Percentiles rank a stretch among this genome's conserved stretches.
phyloP scores from a whole-genome alignment of 768 basidiomycete genomes.

The Gyrodon lividus region DNA sequence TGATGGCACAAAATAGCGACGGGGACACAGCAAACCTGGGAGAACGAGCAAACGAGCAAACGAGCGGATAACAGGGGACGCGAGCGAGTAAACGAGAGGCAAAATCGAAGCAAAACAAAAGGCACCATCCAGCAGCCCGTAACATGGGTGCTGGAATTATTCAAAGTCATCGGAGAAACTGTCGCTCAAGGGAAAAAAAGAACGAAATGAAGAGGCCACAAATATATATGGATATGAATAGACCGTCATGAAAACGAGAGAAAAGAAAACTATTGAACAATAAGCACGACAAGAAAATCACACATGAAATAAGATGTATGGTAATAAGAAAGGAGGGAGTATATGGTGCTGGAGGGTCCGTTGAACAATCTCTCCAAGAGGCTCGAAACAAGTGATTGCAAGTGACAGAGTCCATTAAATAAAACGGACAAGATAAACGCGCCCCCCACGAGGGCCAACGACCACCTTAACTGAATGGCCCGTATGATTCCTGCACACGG shows the following conservation, averaged over 20 bases:
- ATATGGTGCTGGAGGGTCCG: conserved; percentile 8
- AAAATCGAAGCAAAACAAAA: conserved; percentile 7
- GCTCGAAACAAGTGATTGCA: background rate
- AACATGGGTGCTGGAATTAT: conserved; percentile 6
- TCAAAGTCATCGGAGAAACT: conserved; percentile 5
- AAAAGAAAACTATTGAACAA: conserved; percentile 6
- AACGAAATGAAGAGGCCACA: conserved; percentile 9
- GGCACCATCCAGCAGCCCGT: conserved; percentile 2
- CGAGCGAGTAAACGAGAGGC: background rate
- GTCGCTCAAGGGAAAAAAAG: conserved; percentile 8
- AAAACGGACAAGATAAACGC: background rate
- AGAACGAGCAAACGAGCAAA: conserved; percentile 3
- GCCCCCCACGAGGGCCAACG: background rate
- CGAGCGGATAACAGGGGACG: background rate
- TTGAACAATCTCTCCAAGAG: conserved; percentile 6
- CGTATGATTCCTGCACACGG: conserved; percentile 25
- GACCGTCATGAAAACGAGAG: background rate
- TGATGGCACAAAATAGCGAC: conserved; percentile 11
- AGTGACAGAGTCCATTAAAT: conserved; percentile 4
- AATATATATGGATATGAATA: background rate
- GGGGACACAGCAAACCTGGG: conserved; percentile 2
- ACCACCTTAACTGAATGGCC: conserved; percentile 15
- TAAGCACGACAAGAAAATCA: conserved; percentile 11
- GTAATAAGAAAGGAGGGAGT: conserved; percentile 1
- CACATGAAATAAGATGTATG: conserved; percentile 2